Conservation (phyloP, 345 rosid genomes). For the Zanthoxylum bungeanum region DNA sequence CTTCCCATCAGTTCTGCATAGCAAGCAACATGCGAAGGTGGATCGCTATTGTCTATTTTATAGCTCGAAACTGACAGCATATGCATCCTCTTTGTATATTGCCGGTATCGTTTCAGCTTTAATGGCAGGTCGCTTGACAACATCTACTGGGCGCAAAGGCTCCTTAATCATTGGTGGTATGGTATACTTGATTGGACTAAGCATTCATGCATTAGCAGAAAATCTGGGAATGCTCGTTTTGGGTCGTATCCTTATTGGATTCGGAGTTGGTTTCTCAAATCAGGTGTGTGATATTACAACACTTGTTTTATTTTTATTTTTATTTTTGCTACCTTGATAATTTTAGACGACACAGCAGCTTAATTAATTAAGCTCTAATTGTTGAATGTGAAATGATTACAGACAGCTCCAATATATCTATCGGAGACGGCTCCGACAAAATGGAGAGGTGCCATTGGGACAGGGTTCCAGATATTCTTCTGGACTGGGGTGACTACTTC, state of each 20-base stretch:
- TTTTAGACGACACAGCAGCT: too few relatives aligned
- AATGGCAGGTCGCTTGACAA: constrained; percentile 26
- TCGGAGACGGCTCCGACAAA: constrained; percentile 41
- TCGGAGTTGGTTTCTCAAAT: constrained; percentile 36
- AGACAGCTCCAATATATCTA: constrained; percentile 39
- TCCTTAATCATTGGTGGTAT: constrained; percentile 30
- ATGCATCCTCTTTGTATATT: constrained; percentile 37
- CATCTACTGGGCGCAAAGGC: constrained; percentile 26
- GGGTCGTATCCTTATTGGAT: constrained; percentile 30
- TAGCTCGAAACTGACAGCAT: constrained; percentile 19
- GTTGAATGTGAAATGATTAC: neutral
- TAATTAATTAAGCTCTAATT: too few relatives aligned
- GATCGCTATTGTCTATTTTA: constrained; percentile 26
- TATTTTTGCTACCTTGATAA: too few relatives aligned
- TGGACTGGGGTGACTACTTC: constrained; percentile 23
- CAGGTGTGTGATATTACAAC: constrained; percentile 20
- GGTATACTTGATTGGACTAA: constrained; percentile 27
- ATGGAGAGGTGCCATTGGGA: constrained; percentile 35
- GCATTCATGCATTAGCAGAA: constrained; percentile 27
- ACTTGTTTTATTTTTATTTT: too few relatives aligned
- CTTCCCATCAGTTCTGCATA: constrained; percentile 30
- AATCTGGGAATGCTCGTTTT: constrained; percentile 31
- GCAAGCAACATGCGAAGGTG: constrained; percentile 5
- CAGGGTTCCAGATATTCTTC: constrained; percentile 29
- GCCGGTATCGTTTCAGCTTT: constrained; percentile 36